phyloP scores from a whole-genome alignment of 2,329 filamentous ascomycete species.

The Tolypocladium album region DNA sequence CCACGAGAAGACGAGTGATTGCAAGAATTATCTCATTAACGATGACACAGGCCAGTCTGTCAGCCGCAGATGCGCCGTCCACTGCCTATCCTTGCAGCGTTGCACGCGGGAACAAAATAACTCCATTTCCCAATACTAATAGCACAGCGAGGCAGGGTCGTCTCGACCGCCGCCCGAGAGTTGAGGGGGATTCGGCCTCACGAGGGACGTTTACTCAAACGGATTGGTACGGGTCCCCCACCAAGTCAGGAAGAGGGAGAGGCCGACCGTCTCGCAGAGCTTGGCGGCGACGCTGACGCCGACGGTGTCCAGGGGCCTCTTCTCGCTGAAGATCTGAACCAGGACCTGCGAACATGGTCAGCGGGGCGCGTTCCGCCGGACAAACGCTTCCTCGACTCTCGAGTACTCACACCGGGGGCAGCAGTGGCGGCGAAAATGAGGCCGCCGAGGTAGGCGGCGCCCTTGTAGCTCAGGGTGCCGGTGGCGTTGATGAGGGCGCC shows the following conservation, averaged over 20 bases:
- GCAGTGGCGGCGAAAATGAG: slow-evolving; percentile 88
- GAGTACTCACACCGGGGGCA: slow-evolving; percentile 62
- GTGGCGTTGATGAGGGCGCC: slow-evolving; percentile 90
- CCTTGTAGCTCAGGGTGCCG: slow-evolving; percentile 92
- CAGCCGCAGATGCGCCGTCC: background rate
- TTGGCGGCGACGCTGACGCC: slow-evolving; percentile 77
- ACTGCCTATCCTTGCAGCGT: background rate
- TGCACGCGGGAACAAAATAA: background rate
- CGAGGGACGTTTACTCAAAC: slow-evolving; percentile 53
- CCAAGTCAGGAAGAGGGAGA: slow-evolving; percentile 89
- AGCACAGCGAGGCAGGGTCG: background rate
- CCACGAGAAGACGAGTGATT: background rate
- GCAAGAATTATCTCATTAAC: background rate
- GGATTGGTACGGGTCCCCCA: slow-evolving; percentile 95
- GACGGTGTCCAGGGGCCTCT: slow-evolving; percentile 82
- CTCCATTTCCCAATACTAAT: background rate
- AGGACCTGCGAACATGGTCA: slow-evolving; percentile 52
- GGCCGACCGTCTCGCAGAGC: slow-evolving; percentile 83
- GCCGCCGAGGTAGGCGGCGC: slow-evolving; percentile 82
- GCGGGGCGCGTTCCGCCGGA: background rate
- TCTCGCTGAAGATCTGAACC: slow-evolving; percentile 79
- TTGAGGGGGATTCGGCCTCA: background rate
- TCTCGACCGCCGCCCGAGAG: background rate
- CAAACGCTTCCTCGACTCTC: no score
- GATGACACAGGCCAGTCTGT: background rate